Evolutionary conservation across 2,329 filamentous ascomycete genomes (phyloP), one percentile per base, ranked within the genome.

Genomic region (Purpureocillium lavendulum): DNA sequence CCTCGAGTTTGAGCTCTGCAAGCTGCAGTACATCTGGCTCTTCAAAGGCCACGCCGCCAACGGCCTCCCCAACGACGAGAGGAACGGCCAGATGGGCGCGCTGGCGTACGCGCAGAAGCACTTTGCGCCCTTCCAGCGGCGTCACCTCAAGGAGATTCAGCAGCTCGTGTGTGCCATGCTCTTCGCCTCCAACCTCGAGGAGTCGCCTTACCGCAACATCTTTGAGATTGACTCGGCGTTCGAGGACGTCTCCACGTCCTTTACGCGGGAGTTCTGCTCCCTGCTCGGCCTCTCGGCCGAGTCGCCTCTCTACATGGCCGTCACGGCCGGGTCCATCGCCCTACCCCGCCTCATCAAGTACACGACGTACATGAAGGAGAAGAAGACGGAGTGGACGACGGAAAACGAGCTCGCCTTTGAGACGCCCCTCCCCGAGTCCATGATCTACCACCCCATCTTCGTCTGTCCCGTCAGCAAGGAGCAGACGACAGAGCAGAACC

Each of bases 401-500:
- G 77, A 84, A 44, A 82, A 92, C 54, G 92, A 98, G 60, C 69
- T 98, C 14, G 87, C 90, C 0, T 92, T 89, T 56, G 73, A 86
- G 52, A 80, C 76, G 2, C 72, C 76, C 2, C 62, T 81, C 2
- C 75, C 77, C 1, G 56, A 61, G 36, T 72, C 67, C 48, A 78
- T 78, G 73, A 68, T 81, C 36, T 98, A 94, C 67, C 92, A 98
- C 61, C 85, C 85, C 40, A 96, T 98, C 56, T 98, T 98, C 57
- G 92, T 98, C 32, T 98, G 92, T 56, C 92, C 92, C 0, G 92
- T 98, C 5, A 89, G 84, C 53, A 97, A 97, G 60, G 92, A 96
- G 57, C 92, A 98, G 61, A 88, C 85, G 0, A 98, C 90, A 0
- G 88, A 94, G 54, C 66, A 73, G 17, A 98, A 98, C 59, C 92